Percentiles rank a stretch among this genome's conserved stretches.
These are phyloP conservation scores for Leishmania lainsoni DNA, from an alignment of 208 protist genomes.

Conservation along the genomic window DNA sequence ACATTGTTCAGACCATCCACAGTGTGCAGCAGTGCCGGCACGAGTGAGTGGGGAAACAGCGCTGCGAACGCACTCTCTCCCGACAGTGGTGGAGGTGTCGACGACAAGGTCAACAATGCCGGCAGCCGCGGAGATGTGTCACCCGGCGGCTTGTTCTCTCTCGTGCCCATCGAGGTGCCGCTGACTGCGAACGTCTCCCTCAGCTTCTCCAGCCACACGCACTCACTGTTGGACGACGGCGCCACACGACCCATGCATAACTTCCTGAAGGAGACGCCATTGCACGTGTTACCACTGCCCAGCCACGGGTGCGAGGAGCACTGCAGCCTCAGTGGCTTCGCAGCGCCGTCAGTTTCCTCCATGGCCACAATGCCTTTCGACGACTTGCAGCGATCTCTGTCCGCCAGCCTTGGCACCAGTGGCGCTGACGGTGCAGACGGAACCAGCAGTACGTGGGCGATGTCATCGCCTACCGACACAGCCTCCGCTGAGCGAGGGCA, in stretches of 20 bases:
- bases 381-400: slow-evolving; percentile 2
- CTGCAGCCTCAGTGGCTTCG: neutral
- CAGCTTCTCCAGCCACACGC: neutral
- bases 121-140: neutral
- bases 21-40: neutral
- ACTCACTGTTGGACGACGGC: neutral
- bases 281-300: neutral
- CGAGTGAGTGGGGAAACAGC: neutral
- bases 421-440: neutral
- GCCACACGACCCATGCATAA: neutral
- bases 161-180: neutral
- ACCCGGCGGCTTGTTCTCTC: neutral
- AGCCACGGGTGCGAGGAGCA: neutral
- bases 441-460: neutral
- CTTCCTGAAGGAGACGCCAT: neutral
- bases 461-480: neutral
- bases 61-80: neutral
- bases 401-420: slow-evolving; percentile 4
- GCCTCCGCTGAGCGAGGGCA: neutral
- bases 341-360: neutral
- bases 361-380: neutral
- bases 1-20: neutral
- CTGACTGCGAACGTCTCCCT: neutral
- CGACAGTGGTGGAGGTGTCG: neutral
- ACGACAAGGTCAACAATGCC: neutral